Percentiles rank a stretch among this genome's conserved stretches.
Conservation (phyloP, 2,329 filamentous ascomycete species). For the Cordyceps fumosorosea region DNA sequence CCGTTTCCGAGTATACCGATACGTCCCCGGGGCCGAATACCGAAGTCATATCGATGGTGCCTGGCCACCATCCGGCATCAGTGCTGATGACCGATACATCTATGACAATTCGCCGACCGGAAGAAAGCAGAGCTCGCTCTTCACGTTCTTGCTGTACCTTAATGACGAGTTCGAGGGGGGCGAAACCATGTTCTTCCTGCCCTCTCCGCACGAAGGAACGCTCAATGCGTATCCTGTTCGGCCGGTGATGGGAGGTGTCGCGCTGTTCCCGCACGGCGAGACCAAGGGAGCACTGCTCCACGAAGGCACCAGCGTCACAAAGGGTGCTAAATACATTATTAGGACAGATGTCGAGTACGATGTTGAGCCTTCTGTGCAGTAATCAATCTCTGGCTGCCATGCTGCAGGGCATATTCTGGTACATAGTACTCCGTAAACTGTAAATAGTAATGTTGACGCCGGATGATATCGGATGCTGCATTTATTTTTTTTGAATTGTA, state of each 20-base stretch:
- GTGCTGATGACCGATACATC: conserved; percentile 50
- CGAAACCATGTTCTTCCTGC: conserved; percentile 66
- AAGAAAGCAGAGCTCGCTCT: conserved; percentile 59
- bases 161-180: conserved; percentile 68
- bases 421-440: too few relatives aligned
- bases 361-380: conserved; percentile 32
- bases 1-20: conserved; percentile 65
- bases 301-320: conserved; percentile 64
- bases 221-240: conserved; percentile 64
- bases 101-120: conserved; percentile 58
- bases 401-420: background rate
- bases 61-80: conserved; percentile 64
- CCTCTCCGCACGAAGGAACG: conserved; percentile 54
- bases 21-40: conserved; percentile 67
- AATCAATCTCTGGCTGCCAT: background rate
- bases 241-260: conserved; percentile 62
- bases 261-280: conserved; percentile 65
- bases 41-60: conserved; percentile 65
- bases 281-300: conserved; percentile 58
- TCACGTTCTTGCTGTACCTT: conserved; percentile 63
- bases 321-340: conserved; percentile 62
- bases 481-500: too few relatives aligned
- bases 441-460: background rate
- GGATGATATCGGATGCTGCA: too few relatives aligned
- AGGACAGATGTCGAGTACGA: conserved; percentile 67